Evolutionary conservation across 192 early-diverging fungal genomes (phyloP), one percentile per base, ranked within the genome.

Genomic region (Umbelopsis sp.): DNA sequence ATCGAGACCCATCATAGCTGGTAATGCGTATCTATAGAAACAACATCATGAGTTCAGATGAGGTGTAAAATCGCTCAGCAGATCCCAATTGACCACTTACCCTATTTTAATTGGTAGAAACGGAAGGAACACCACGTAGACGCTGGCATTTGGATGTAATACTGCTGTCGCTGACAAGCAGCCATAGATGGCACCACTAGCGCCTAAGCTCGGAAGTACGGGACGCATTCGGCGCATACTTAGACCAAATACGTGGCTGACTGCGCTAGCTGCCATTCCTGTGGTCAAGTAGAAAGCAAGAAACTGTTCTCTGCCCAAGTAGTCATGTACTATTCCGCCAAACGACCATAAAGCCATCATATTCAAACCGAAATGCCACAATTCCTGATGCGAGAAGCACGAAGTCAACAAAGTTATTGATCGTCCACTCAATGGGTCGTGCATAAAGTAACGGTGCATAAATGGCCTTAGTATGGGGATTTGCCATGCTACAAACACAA

Each of bases 361-460:
- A 78, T 96, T 96, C 79, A 96, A 89, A 8, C 71, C 74, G 64
- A 95, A 84, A 75, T 96, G 95, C 82, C 87, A 80, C 8, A 92
- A 46, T 12, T 82, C 84, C 47, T 84, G 78, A 55, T 97, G 95
- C 23, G 89, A 91, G 70, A 97, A 96, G 23, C 85, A 82, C 41
- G 84, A 86, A 1, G 95, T 94, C 37, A 97, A 66, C 49, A 97
- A 66, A 7, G 94, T 97, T 65, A 91, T 86, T 13, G 88, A 87
- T 7, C 81, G 80, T 0, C 84, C 84, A 2, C 85, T 84, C 6
- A 83, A 76, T 10, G 95, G 92, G 44, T 94, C 84, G 74, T 97
- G 93, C 61, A 90, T 67, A 73, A 97, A 97, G 77, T 87, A 81
- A 21, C 85, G 81, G 9, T 68, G 58, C 93, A 97, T 95, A 49